Base-by-base conservation (phyloP, 805 yeast species). In the Lipomyces mesembrius region DNA sequence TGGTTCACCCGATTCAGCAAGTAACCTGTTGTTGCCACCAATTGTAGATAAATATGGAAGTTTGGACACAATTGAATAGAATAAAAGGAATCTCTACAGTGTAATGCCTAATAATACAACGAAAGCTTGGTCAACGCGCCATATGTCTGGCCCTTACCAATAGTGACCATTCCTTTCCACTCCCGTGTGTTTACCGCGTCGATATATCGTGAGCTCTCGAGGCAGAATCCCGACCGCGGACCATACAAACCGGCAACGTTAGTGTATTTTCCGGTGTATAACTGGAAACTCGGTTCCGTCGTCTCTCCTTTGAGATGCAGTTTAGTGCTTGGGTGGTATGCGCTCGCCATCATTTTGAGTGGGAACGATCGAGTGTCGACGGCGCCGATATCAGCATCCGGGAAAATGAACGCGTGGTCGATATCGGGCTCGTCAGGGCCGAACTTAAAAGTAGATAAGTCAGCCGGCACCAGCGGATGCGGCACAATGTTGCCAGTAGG, bases 241-340 rank as follows among this genome's bases (percentile, higher is more conserved):
- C 54, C 53, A n/a, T 71, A 39, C 67, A 72, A 70, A 25, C 75
- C 79, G 3, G 51, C 67, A 46, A 81, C 80, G 61, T 79, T 72
- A 56, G 83, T 80, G 62, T 79, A 78, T 71, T 84, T 87, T 27
- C 89, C 90, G 37, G 90, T 86, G 76, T 87, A 88, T 53, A 88
- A 79, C 75, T 87, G 90, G 79, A 85, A 86, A 1, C 86, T 78
- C 6, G 91, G 92, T 66, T 88, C 92, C 2, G 91, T 88, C 7
- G 89, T 80, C 20, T 75, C 73, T 8, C 84, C 83, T 25, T 76
- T 75, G 52, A 88, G 73, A 57, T 78, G 77, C 59, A 83, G 73
- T 7, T 78, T 75, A 3, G 87, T 77, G 27, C 77, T 77, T 17
- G 86, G 84, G 70, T 83, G 83, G 32, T 75, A 75, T 9, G 86